Evolutionary conservation across 2,329 filamentous ascomycete species (phyloP), one percentile per base, ranked within the genome.

Genomic region (Didymella lethalis): DNA sequence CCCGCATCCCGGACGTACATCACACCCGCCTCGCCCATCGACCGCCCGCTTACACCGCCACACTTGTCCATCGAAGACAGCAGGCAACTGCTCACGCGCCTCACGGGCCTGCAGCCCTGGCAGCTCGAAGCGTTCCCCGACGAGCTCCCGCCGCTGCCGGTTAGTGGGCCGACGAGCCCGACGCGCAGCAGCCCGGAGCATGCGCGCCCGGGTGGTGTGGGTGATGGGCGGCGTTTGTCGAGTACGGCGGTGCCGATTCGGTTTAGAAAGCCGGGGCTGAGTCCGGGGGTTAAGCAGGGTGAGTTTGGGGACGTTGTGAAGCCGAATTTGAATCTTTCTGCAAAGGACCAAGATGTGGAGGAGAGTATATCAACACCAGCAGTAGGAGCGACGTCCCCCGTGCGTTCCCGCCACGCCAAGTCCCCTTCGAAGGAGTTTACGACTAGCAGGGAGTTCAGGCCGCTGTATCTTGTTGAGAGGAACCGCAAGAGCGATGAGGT

Each of bases 381-480:
- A 4, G 20, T 40, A 29, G 75, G 76, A 23, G 23, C 23, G n/a
- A 74, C 64, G 18, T 82, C 82, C 7, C 82, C 82, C 26, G 76
- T 74, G 7, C 69, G 75, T 20, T 78, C 23, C 3, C 25, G 81
- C 31, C 80, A 82, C 61, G 74, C 76, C 45, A 81, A 83, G 34
- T 77, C 80, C 0, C 78, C 77, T 51, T 86, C 84, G 0, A 78
- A 79, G 4, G 83, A 86, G 61, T 85, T 85, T 70, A 81, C 78
- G 59, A 77, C 77, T 44, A 85, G 78, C 63, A 84, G 83, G 18
- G 92, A 95, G 71, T 89, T 93, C 69, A 88, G 90, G 65, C 93
- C 93, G 0, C 80, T 97, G 8, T 94, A 91, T 76, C 87, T 97
- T 23, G 86, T 96, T 7, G 91, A 96, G 75, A 87, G 82, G 29